Conservation (phyloP, 1,284 basidiomycete genomes). For the Moesziomyces antarcticus region DNA sequence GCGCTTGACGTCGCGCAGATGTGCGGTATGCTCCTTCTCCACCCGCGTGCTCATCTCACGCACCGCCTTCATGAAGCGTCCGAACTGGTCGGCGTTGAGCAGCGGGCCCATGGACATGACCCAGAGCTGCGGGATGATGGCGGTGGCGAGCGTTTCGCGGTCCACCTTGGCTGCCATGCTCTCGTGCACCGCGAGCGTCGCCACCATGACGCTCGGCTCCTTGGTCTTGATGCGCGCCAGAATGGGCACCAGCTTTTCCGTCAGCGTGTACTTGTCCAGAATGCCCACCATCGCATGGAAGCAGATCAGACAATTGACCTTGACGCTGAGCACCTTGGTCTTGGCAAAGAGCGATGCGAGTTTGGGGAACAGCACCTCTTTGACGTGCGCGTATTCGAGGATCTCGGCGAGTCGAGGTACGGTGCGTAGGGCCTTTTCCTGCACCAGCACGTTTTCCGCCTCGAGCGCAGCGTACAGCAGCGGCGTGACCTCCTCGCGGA, state of each 20-base stretch:
- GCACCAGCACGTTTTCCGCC: slow-evolving; percentile 79
- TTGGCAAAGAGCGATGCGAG: slow-evolving; percentile 61
- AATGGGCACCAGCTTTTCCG: slow-evolving; percentile 92
- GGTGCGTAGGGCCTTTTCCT: slow-evolving; percentile 86
- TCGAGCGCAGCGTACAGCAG: slow-evolving; percentile 95
- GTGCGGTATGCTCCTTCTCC: slow-evolving; percentile 79
- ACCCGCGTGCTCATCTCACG: slow-evolving; percentile 77
- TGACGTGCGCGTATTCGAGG: slow-evolving; percentile 74
- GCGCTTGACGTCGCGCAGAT: slow-evolving; percentile 48
- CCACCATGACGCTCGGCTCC: slow-evolving; percentile 72
- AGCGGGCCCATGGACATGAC: slow-evolving; percentile 69
- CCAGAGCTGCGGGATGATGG: slow-evolving; percentile 65
- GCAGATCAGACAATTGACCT: slow-evolving; percentile 84
- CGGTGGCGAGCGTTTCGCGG: slow-evolving; percentile 89
- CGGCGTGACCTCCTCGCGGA: slow-evolving; percentile 91
- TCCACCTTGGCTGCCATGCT: slow-evolving; percentile 96
- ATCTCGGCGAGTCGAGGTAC: slow-evolving; percentile 90
- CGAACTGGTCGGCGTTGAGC: slow-evolving; percentile 88
- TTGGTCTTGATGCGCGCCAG: slow-evolving; percentile 93
- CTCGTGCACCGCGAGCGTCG: slow-evolving; percentile 92
- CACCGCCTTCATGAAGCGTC: slow-evolving; percentile 70
- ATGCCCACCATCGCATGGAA: slow-evolving; percentile 93
- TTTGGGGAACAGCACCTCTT: slow-evolving; percentile 63
- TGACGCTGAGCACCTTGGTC: slow-evolving; percentile 73
- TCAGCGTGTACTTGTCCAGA: slow-evolving; percentile 82